Percentiles rank a stretch among this genome's conserved stretches.
phyloP scores from a whole-genome alignment of 805 yeast species.

The Candida coquimbonensis region DNA sequence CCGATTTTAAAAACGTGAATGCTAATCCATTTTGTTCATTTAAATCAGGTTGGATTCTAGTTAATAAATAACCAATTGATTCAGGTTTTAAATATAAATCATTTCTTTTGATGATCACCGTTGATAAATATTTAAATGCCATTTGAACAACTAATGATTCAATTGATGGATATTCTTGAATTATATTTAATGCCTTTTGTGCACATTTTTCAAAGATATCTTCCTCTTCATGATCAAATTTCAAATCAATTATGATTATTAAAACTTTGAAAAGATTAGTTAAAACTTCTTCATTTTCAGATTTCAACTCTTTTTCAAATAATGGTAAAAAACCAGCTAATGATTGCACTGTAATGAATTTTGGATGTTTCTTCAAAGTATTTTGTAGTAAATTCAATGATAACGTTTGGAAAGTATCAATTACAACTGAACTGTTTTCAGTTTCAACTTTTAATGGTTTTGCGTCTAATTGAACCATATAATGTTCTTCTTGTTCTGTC shows the following conservation, averaged over 20 bases:
- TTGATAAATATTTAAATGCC: conserved; percentile 64
- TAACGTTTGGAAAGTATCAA: conserved; percentile 63
- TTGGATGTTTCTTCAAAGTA: conserved; percentile 57
- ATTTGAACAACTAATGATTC: conserved; percentile 75
- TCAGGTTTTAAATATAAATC: conserved; percentile 60
- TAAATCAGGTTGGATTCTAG: conserved; percentile 74
- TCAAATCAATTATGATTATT: conserved; percentile 51
- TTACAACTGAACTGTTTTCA: conserved; percentile 45
- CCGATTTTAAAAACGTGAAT: conserved; percentile 71
- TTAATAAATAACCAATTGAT: conserved; percentile 67
- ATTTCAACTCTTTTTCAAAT: conserved; percentile 49
- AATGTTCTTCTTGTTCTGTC: conserved; percentile 47
- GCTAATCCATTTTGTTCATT: conserved; percentile 88
- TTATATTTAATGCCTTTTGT: conserved; percentile 50
- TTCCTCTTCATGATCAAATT: conserved; percentile 44
- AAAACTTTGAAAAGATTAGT: conserved; percentile 60
- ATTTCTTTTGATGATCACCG: conserved; percentile 62
- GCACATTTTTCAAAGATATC: conserved; percentile 53
- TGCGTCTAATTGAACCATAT: conserved; percentile 65
- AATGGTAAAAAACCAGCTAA: conserved; percentile 71
- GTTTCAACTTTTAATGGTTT: conserved; percentile 45
- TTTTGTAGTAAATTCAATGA: conserved; percentile 69
- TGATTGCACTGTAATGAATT: conserved; percentile 51
- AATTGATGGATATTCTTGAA: conserved; percentile 73
- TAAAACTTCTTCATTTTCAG: conserved; percentile 74